phyloP scores from a whole-genome alignment of 202 grass and related monocot genomes.

The Setaria viridis region DNA sequence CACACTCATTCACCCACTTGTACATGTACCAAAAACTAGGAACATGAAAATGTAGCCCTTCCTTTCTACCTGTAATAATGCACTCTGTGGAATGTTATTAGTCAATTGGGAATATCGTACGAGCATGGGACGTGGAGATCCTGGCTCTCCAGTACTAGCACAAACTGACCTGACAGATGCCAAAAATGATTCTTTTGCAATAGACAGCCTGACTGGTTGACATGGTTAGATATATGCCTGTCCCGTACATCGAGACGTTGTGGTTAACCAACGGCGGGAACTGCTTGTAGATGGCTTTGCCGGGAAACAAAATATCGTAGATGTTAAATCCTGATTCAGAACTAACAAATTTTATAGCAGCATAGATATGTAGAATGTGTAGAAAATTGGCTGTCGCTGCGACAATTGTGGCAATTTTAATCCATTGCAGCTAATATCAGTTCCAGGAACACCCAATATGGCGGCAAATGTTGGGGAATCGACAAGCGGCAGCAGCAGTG shows the following conservation, averaged over 20 bases:
- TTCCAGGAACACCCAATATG: constrained; percentile 22
- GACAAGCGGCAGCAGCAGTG: constrained; percentile 47
- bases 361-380: not conserved
- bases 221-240: not conserved
- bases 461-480: constrained; percentile 58
- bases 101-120: too few relatives aligned
- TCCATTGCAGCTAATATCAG: constrained; percentile 18
- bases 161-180: too few relatives aligned
- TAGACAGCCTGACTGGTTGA: too few relatives aligned
- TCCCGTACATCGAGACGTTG: not conserved
- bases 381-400: not conserved
- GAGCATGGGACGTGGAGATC: too few relatives aligned
- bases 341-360: too few relatives aligned
- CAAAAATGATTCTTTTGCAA: too few relatives aligned
- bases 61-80: too few relatives aligned
- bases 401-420: constrained; percentile 20
- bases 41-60: too few relatives aligned
- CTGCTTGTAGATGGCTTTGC: not conserved
- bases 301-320: not conserved
- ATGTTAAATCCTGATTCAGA: not conserved
- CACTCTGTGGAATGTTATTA: too few relatives aligned
- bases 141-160: too few relatives aligned
- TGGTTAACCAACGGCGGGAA: not conserved
- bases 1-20: too few relatives aligned
- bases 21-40: too few relatives aligned